These are phyloP conservation scores for Evansstolkia leycettana DNA, from an alignment of 495 filamentous ascomycete genomes.

Conservation along the genomic window DNA sequence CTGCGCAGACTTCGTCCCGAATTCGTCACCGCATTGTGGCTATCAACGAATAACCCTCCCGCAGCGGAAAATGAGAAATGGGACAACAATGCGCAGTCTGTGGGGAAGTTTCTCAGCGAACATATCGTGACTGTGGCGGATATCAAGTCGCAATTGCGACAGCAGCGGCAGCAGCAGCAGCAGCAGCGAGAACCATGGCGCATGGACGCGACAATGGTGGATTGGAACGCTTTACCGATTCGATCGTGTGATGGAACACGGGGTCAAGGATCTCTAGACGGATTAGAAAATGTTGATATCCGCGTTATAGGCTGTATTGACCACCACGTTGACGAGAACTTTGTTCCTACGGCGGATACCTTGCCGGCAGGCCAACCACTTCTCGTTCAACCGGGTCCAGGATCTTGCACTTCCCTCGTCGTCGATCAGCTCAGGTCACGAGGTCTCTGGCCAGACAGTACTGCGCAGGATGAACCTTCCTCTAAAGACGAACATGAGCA, in stretches of 20 bases:
- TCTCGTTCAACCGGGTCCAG: conserved; percentile 51
- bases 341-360: conserved; percentile 28
- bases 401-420: conserved; percentile 75
- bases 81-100: conserved; percentile 17
- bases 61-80: conserved; percentile 13
- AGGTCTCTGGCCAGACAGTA: conserved; percentile 36
- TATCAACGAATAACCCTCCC: conserved; percentile 22
- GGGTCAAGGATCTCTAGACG: conserved; percentile 19
- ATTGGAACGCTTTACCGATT: conserved; percentile 74
- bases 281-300: conserved; percentile 25
- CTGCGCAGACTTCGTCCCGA: conserved; percentile 59
- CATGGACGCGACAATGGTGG: conserved; percentile 54
- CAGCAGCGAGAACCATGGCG: conserved; percentile 10
- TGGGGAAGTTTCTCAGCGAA: conserved; percentile 23
- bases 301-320: conserved; percentile 70
- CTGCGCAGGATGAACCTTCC: conserved; percentile 5
- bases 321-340: conserved; percentile 76
- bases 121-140: conserved; percentile 32
- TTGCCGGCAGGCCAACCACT: conserved; percentile 28
- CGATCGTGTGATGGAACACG: conserved; percentile 17
- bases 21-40: conserved; percentile 39
- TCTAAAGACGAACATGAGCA: background rate
- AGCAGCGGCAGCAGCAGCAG: background rate
- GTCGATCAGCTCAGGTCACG: conserved; percentile 42
- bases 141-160: conserved; percentile 14